Percentiles rank a stretch among this genome's conserved stretches.
Conservation (phyloP, 2,329 filamentous ascomycete species). For the Furcasterigmium furcatum region DNA sequence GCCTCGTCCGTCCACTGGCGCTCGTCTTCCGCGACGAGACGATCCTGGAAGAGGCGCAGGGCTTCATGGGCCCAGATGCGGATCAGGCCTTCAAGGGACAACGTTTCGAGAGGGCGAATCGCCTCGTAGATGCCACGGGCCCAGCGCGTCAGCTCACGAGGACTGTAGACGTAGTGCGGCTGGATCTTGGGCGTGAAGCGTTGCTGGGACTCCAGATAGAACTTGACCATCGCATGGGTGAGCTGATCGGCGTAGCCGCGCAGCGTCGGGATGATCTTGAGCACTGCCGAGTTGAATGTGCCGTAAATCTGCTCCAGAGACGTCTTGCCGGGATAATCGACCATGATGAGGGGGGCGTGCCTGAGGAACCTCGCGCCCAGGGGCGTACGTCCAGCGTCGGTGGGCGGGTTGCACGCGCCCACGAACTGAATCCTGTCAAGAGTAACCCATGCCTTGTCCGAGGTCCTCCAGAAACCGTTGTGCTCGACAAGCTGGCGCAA, state of each 20-base stretch:
- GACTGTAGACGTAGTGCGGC: conserved; percentile 98
- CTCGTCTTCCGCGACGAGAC: conserved; percentile 91
- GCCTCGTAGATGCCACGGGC: conserved; percentile 97
- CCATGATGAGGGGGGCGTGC: conserved; percentile 98
- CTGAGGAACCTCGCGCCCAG: conserved; percentile 91
- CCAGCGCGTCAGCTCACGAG: conserved; percentile 96
- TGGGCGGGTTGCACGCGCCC: conserved; percentile 96
- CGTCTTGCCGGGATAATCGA: conserved; percentile 94
- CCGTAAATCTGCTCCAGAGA: conserved; percentile 97
- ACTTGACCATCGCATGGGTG: conserved; percentile 95
- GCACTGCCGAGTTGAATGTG: conserved; percentile 92
- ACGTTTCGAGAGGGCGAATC: conserved; percentile 83
- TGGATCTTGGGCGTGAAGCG: conserved; percentile 96
- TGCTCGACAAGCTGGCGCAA: conserved; percentile 96
- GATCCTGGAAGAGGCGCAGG: conserved; percentile 92
- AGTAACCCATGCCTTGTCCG: conserved; percentile 96
- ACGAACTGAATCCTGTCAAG: conserved; percentile 98
- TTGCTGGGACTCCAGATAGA: conserved; percentile 92
- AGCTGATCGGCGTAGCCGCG: conserved; percentile 92
- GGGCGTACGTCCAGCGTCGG: conserved; percentile 92
- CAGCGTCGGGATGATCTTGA: conserved; percentile 95
- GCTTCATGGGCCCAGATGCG: conserved; percentile 99
- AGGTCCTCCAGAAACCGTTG: conserved; percentile 98
- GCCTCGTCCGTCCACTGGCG: conserved; percentile 91
- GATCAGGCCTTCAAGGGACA: conserved; percentile 87